Evolutionary conservation across 208 protist genomes (phyloP).

Genomic region (Crithidia sp.): DNA sequence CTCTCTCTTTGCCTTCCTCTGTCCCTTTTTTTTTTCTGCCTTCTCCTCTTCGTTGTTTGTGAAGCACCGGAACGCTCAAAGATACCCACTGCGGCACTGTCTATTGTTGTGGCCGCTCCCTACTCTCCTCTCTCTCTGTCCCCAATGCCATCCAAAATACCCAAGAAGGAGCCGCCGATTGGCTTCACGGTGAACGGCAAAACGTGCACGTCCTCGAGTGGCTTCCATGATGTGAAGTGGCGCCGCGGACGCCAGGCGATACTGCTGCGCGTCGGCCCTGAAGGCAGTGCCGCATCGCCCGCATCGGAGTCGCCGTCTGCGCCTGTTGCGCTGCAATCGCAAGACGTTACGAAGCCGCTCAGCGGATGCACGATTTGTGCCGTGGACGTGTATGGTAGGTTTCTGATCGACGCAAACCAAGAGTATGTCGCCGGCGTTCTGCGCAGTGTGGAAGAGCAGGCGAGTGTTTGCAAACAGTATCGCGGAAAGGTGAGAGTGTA

Average conservation of each 20-base stretch:
- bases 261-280: slow-evolving; percentile 27
- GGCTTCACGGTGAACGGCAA: slow-evolving; percentile 56
- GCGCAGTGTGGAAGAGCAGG: neutral
- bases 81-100: too few species aligned
- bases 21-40: too few species aligned
- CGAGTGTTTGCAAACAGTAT: neutral
- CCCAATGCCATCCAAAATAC: neutral
- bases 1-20: too few species aligned
- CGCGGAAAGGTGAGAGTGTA: neutral
- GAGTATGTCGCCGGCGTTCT: slow-evolving; percentile 36
- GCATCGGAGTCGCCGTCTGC: slow-evolving; percentile 1
- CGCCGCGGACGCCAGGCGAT: slow-evolving; percentile 46
- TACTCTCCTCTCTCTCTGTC: too few species aligned
- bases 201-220: slow-evolving; percentile 17
- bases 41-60: too few species aligned
- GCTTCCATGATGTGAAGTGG: slow-evolving; percentile 47
- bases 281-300: neutral
- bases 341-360: neutral
- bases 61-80: too few species aligned
- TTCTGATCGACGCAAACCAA: slow-evolving; percentile 42
- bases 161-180: slow-evolving; percentile 4
- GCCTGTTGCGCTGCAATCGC: neutral
- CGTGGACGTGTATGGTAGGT: slow-evolving; percentile 55
- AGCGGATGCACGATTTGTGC: slow-evolving; percentile 41
- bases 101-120: too few species aligned